Percentiles rank a stretch among this genome's conserved stretches.
These are phyloP conservation scores for Aspergillus felis DNA, from an alignment of 2,329 filamentous ascomycete species.

Conservation along the genomic window DNA sequence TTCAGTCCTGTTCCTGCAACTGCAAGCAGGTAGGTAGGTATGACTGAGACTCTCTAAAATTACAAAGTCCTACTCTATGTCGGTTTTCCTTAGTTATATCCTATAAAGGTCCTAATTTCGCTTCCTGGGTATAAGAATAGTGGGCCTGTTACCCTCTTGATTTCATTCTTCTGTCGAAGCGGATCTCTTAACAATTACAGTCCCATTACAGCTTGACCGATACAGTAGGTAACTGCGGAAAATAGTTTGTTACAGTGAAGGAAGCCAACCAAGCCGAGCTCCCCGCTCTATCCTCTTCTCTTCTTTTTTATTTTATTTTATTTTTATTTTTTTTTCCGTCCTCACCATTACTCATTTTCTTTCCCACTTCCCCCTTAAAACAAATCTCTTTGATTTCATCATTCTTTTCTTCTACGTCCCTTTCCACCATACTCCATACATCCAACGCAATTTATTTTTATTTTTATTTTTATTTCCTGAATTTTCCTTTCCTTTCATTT, in stretches of 20 bases:
- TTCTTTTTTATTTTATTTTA: not conserved
- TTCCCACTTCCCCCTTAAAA: slow-evolving; percentile 10
- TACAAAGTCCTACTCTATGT: not conserved
- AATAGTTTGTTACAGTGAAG: slow-evolving; percentile 1
- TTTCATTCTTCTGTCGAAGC: not conserved
- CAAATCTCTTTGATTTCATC: not conserved
- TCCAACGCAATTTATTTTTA: slow-evolving; percentile 3
- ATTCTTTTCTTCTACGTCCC: not conserved
- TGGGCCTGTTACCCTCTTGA: not conserved
- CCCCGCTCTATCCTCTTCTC: slow-evolving; percentile 4
- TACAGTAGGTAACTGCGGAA: not conserved
- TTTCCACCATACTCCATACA: not conserved
- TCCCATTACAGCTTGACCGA: not conserved
- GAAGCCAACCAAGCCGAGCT: slow-evolving; percentile 5
- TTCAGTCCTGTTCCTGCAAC: slow-evolving; percentile 1
- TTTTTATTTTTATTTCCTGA: slow-evolving; percentile 1
- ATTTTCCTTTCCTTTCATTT: slow-evolving; percentile 1
- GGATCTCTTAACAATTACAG: not conserved
- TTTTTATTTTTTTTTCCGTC: not conserved
- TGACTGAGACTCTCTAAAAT: not conserved
- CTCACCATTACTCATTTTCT: slow-evolving; percentile 9
- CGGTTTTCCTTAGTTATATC: not conserved
- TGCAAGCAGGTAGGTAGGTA: not conserved
- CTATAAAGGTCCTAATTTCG: not conserved
- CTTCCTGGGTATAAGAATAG: not conserved